A percentile compares a stretch with the other conserved stretches of the same genome.
phyloP scores from a whole-genome alignment of 345 rosid genomes.

The Eucalyptus lansdowneana region DNA sequence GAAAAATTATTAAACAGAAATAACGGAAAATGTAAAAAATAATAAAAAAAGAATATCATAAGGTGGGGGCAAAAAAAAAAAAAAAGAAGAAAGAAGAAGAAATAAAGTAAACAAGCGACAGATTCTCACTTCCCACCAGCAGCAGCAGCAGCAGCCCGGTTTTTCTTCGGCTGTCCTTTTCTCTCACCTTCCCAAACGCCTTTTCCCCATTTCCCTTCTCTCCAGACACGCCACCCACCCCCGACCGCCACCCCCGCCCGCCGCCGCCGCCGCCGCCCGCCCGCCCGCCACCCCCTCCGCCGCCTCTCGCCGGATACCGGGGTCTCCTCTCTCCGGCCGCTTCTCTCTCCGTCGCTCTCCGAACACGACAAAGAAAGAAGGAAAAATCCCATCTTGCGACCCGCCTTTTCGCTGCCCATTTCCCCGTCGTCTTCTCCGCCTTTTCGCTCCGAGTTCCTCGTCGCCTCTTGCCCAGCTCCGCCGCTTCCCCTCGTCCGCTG shows the following conservation, averaged over 20 bases:
- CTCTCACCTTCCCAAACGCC: neutral
- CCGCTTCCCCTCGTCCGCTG: neutral
- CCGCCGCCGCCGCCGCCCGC: neutral
- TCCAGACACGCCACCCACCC: neutral
- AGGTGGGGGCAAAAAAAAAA: neutral
- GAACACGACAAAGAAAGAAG: neutral
- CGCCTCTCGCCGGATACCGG: neutral
- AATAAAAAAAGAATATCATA: neutral
- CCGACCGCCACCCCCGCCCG: neutral
- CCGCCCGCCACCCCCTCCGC: neutral
- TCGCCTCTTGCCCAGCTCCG: neutral
- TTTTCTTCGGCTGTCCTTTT: neutral
- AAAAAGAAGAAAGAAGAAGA: fast-evolving
- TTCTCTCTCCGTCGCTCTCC: neutral
- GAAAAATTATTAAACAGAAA: neutral
- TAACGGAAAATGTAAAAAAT: neutral
- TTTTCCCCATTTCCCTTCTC: neutral
- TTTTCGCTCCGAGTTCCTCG: neutral
- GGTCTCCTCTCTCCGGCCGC: neutral
- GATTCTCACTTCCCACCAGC: neutral
- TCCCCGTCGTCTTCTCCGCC: neutral
- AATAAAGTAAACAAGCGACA: neutral
- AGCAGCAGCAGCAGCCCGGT: neutral
- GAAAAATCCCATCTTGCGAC: neutral
- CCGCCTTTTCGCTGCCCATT: neutral